phyloP scores from a whole-genome alignment of 768 basidiomycete species.

The Boletus edulis region DNA sequence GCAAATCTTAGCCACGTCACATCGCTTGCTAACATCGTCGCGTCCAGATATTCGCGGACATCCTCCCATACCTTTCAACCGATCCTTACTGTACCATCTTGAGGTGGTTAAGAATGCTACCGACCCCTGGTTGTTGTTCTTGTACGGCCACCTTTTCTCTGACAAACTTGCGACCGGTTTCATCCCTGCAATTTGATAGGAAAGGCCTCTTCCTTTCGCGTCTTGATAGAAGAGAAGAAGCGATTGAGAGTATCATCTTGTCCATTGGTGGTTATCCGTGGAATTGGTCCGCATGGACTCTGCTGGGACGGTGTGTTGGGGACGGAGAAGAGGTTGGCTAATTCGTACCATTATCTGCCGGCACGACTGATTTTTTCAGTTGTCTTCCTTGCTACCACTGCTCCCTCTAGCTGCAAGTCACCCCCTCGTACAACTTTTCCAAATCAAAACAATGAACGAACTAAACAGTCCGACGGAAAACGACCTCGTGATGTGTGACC shows the following conservation, averaged over 20 bases:
- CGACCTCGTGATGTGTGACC: constrained; percentile 78
- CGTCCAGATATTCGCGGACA: constrained; percentile 64
- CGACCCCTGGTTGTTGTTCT: constrained; percentile 83
- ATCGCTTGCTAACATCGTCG: not conserved
- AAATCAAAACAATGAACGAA: constrained; percentile 86
- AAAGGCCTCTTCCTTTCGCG: constrained; percentile 83
- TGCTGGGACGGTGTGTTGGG: constrained; percentile 74
- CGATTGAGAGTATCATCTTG: constrained; percentile 74
- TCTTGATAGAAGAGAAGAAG: constrained; percentile 76
- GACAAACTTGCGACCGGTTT: not conserved
- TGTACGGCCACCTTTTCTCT: constrained; percentile 43
- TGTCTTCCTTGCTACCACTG: constrained; percentile 43
- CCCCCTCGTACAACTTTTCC: constrained; percentile 68
- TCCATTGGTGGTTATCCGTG: constrained; percentile 81
- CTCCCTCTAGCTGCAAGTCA: constrained; percentile 51
- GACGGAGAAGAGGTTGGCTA: constrained; percentile 79
- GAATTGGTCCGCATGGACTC: constrained; percentile 94
- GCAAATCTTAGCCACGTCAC: not conserved
- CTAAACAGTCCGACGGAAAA: constrained; percentile 87
- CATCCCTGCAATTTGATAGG: constrained; percentile 38
- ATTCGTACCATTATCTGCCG: not conserved
- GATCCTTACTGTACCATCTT: constrained; percentile 54
- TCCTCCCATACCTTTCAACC: constrained; percentile 64
- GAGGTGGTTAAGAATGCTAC: constrained; percentile 51
- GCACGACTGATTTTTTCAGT: constrained; percentile 28